Conservation (phyloP, 2,329 filamentous ascomycete genomes). For the Pseudogymnoascus sp. region DNA sequence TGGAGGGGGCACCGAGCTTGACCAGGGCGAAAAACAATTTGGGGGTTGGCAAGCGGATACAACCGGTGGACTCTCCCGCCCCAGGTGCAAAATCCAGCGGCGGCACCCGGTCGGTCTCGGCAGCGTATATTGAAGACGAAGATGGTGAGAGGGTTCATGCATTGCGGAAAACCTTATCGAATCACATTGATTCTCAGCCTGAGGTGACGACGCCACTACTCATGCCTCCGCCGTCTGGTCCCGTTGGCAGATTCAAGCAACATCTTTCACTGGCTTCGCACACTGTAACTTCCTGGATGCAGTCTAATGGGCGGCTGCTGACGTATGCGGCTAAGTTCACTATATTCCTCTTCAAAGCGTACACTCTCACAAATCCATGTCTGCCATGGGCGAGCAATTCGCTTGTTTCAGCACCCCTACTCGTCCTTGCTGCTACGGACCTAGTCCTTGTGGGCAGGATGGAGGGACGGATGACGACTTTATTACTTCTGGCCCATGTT, state of each 20-base stretch:
- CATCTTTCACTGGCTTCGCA: constrained; percentile 29
- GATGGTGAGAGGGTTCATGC: constrained; percentile 9
- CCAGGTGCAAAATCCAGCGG: constrained; percentile 22
- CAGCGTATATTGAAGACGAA: constrained; percentile 26
- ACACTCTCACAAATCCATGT: constrained; percentile 59
- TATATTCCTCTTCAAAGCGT: constrained; percentile 63
- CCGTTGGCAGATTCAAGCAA: constrained; percentile 25
- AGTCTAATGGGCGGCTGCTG: constrained; percentile 27
- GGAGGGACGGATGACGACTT: constrained; percentile 31
- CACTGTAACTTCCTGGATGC: constrained; percentile 27
- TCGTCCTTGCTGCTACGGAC: constrained; percentile 62
- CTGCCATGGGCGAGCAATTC: constrained; percentile 62
- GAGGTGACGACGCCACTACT: constrained; percentile 28
- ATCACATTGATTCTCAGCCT: constrained; percentile 4
- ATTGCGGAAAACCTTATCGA: neutral
- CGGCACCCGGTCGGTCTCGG: constrained; percentile 21
- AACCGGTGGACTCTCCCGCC: constrained; percentile 27
- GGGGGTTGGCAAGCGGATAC: constrained; percentile 23
- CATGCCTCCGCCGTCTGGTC: constrained; percentile 33
- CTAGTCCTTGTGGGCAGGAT: constrained; percentile 37
- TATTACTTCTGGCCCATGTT: constrained; percentile 41
- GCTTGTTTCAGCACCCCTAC: constrained; percentile 57
- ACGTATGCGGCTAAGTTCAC: constrained; percentile 43
- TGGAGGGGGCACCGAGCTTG: neutral
- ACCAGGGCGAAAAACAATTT: neutral